These are phyloP conservation scores for Ceratobasidium sp. DNA, from an alignment of 1,284 basidiomycete genomes.

Conservation along the genomic window DNA sequence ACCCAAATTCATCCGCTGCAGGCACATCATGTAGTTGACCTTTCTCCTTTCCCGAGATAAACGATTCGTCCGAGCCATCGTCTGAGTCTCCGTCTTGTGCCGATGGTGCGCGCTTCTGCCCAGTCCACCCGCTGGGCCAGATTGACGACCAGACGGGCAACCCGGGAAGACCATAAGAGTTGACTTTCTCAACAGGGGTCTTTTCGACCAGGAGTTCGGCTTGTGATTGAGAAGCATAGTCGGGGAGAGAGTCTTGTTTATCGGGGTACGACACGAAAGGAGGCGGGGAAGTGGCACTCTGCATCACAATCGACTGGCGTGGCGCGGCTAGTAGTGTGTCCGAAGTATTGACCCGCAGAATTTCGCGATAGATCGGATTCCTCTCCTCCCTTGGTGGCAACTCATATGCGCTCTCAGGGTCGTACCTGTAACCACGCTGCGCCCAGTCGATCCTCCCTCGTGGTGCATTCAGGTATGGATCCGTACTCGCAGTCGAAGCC, in stretches of 20 bases:
- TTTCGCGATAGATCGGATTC: neutral
- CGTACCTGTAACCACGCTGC: conserved; percentile 3
- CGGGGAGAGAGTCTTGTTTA: neutral
- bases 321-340: neutral
- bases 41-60: conserved; percentile 6
- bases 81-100: conserved; percentile 5
- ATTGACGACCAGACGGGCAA: conserved; percentile 12
- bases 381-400: neutral
- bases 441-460: conserved; percentile 3
- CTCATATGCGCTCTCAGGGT: neutral
- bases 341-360: neutral
- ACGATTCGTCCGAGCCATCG: neutral
- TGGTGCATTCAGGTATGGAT: neutral
- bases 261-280: neutral
- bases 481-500: neutral
- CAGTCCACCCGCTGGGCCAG: conserved; percentile 34
- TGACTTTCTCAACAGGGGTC: neutral
- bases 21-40: neutral
- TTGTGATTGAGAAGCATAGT: neutral
- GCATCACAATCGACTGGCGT: conserved; percentile 4
- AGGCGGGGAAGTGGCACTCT: conserved; percentile 21
- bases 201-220: conserved; percentile 12
- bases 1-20: neutral
- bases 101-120: neutral
- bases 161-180: neutral